Base-by-base conservation (phyloP, 331 rosid species). In the Dryas integrifolia region DNA sequence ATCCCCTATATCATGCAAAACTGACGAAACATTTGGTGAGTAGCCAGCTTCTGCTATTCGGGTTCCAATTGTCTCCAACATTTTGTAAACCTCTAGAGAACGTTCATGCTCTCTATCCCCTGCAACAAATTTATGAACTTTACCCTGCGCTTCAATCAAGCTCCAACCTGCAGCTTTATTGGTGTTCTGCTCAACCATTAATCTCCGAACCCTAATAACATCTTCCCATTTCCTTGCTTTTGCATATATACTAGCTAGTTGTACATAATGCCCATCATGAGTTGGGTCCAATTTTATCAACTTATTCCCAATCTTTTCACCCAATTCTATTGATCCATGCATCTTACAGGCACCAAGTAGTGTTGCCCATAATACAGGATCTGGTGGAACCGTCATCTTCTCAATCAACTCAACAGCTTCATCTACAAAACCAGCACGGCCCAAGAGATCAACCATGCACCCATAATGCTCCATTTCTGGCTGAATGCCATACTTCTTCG, bases 401-500 rank as follows among this genome's bases (percentile, higher is more conserved):
- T 87, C 89, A 65, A 87, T 79, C 88, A 90, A 70, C 26, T 76
- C 70, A 9, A 77, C 73, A 0, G 92, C 96, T 71, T 90, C 92
- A 43, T 85, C 77, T 15, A 92, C 66, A 30, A 86, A 82, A 1
- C 96, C 89, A 4, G 87, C 84, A 38, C 90, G 91, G 50, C 88
- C 83, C 41, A 88, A 79, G 38, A 92, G 88, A 82, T 88, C 96
- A 76, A 92, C 91, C 96, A 92, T 85, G 80, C 96, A 92, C 26
- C 96, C 96, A 46, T 85, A 88, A 48, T 92, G 98, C 83, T 92
- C 98, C 96, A 92, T 86, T 72, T 85, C 96, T 4, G 90, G 86
- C 69, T 62, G 56, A 73, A 92, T 86, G 12, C 85, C 82, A 67
- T 83, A 90, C 58, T 69, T 50, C 14, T 85, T 80, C 8, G 78